phyloP scores from a whole-genome alignment of 352 stramenopile genomes.

The Phytophthora sp. region DNA sequence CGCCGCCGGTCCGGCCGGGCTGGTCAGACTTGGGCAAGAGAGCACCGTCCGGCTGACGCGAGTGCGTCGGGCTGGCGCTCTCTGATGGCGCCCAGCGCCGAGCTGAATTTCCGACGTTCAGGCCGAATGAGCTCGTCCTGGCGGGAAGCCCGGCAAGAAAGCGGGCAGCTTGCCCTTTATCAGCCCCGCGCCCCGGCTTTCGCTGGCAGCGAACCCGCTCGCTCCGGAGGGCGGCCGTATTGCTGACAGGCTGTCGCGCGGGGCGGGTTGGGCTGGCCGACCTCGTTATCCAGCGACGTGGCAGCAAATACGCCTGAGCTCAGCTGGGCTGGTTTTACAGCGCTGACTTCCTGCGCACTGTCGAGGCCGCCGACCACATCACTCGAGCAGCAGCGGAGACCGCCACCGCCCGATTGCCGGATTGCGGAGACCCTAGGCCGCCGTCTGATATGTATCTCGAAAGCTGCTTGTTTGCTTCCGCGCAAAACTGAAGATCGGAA shows the following conservation, averaged over 20 bases:
- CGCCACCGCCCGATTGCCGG: not conserved
- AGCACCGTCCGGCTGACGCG: too few species aligned
- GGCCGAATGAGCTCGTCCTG: not conserved
- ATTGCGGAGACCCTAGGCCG: conserved; percentile 11
- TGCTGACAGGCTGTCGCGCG: not conserved
- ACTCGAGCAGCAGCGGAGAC: not conserved
- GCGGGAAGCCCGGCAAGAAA: conserved; percentile 18
- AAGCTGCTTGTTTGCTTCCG: conserved; percentile 11
- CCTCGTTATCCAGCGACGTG: conserved; percentile 1
- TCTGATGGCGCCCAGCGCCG: too few species aligned
- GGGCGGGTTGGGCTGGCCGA: conserved; percentile 8
- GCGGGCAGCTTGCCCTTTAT: conserved; percentile 15
- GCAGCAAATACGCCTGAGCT: not conserved
- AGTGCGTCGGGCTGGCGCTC: too few species aligned
- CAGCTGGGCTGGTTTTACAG: conserved; percentile 11
- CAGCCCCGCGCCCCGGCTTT: conserved; percentile 14
- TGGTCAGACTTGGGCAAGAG: not conserved
- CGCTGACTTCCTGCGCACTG: not conserved
- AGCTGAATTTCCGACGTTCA: conserved; percentile 23
- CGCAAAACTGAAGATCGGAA: conserved; percentile 32
- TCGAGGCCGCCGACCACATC: not conserved
- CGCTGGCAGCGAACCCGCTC: conserved; percentile 21
- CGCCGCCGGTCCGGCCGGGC: too few species aligned
- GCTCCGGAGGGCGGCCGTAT: not conserved
- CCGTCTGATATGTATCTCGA: conserved; percentile 24